phyloP scores from a whole-genome alignment of 805 yeast genomes.

The Saccharomyces mikatae region DNA sequence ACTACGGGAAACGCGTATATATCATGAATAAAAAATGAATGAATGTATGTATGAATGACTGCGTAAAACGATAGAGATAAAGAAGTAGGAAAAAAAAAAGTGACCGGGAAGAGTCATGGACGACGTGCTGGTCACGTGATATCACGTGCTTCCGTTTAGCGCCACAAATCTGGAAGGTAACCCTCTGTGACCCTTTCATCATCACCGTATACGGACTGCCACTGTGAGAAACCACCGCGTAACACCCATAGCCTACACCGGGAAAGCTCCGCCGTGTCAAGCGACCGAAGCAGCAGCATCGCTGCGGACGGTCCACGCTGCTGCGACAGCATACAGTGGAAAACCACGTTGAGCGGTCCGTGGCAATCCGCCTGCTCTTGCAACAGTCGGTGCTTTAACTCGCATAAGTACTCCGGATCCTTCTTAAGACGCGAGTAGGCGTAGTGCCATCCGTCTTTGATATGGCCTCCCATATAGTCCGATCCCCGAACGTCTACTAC shows the following conservation, averaged over 20 bases:
- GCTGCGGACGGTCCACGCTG: conserved; percentile 90
- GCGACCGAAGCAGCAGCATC: conserved; percentile 40
- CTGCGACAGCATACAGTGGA: conserved; percentile 88
- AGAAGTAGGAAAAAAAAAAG: not conserved
- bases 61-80: not conserved
- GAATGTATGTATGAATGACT: not conserved
- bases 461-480: conserved; percentile 63
- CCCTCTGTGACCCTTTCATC: conserved; percentile 58
- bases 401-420: conserved; percentile 63
- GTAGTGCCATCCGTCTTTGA: conserved; percentile 19
- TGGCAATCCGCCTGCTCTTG: conserved; percentile 16
- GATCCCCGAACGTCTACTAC: conserved; percentile 82
- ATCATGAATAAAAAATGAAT: no score
- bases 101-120: not conserved
- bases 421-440: conserved; percentile 23
- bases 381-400: conserved; percentile 18
- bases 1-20: not conserved
- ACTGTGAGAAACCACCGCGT: conserved; percentile 74
- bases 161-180: conserved; percentile 41
- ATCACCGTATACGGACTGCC: conserved; percentile 72
- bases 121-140: not conserved
- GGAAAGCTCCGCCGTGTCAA: conserved; percentile 22
- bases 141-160: conserved; percentile 7
- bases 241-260: conserved; percentile 57
- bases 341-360: conserved; percentile 39